These are phyloP conservation scores for Septoria linicola DNA, from an alignment of 2,329 filamentous ascomycete species.

Conservation along the genomic window DNA sequence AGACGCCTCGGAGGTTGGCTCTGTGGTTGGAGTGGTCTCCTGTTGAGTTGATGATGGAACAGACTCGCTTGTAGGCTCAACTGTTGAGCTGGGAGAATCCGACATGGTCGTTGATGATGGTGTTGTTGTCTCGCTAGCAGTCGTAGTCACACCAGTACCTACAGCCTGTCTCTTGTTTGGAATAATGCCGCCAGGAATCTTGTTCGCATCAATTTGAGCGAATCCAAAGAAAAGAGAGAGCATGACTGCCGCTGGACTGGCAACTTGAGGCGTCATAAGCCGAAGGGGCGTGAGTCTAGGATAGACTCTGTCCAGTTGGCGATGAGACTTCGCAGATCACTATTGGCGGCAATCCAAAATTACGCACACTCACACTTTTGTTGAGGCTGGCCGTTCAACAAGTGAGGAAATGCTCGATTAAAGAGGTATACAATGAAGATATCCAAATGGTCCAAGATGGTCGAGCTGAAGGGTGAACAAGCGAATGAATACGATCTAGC, in stretches of 20 bases:
- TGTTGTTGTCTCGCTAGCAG: constrained; percentile 12
- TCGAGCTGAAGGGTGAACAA: neutral
- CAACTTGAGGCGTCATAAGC: constrained; percentile 14
- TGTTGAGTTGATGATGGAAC: no score
- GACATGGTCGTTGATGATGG: constrained; percentile 17
- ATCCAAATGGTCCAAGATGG: neutral
- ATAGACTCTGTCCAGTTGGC: neutral
- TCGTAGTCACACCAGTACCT: constrained; percentile 33
- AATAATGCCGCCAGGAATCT: constrained; percentile 36
- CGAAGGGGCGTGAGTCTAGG: neutral
- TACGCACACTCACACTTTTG: neutral
- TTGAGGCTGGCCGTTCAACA: neutral
- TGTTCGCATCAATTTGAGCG: constrained; percentile 33
- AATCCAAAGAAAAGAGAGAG: constrained; percentile 35
- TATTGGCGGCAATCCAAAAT: neutral
- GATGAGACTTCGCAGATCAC: neutral
- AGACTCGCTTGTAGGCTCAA: constrained; percentile 10
- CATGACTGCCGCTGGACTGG: constrained; percentile 25
- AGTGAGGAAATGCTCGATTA: neutral
- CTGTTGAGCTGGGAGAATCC: neutral
- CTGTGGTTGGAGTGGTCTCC: constrained; percentile 4
- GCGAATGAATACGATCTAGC: neutral
- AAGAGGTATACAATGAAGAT: neutral
- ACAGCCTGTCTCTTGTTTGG: constrained; percentile 37
- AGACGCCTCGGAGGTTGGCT: constrained; percentile 7